Base-by-base conservation (phyloP, 192 early-diverging fungal genomes). In the Dimargaris verticillata region DNA sequence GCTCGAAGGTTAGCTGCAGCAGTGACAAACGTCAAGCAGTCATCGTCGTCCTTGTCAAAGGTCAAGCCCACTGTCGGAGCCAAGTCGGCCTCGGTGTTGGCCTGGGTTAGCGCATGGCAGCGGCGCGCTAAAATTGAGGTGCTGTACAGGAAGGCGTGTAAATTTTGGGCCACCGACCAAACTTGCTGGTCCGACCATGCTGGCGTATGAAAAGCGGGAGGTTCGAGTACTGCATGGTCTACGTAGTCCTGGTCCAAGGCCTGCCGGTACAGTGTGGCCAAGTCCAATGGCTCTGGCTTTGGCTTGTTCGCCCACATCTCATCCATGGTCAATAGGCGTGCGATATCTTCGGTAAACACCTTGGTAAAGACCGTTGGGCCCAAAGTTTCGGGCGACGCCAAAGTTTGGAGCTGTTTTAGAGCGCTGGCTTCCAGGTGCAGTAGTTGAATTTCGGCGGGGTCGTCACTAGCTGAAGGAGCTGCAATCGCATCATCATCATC, bases 21-120 rank as follows among this genome's bases (percentile, higher is more conserved):
- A 0, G 96, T 86, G 2, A 99, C 93, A 82, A 99, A 99, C 49
- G 87, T 78, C 70, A 99, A 68, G n/a, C 84, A 75, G 26, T 84
- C 84, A 22, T 82, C 70, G 64, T 99, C 95, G 71, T 99, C 96
- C 71, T 99, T 99, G 68, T 99, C 96, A 74, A 99, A 99, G 0
- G 69, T 44, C 51, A 94, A 20, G 6, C 57, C 57, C 57, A 59
- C n/a, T 44, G 55, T 33, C 9, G 20, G 6, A 15, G 28, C 20
- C 13, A 38, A 47, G 43, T 55, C 46, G 15, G 1, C 42, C 0
- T 42, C 24, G 26, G 11, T 28, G 10, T 28, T 17, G 13, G 20
- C 41, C 13, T 44, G 55, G 9, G 44, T n/a, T 10, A 41, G 29
- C 0, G 11, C 44, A 5, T 53, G 55, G 2, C 60, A 47, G 0